A percentile compares a stretch with the other conserved stretches of the same genome.
These are phyloP conservation scores for Pleurotus tuoliensis DNA, from an alignment of 768 basidiomycete species.

Conservation along the genomic window DNA sequence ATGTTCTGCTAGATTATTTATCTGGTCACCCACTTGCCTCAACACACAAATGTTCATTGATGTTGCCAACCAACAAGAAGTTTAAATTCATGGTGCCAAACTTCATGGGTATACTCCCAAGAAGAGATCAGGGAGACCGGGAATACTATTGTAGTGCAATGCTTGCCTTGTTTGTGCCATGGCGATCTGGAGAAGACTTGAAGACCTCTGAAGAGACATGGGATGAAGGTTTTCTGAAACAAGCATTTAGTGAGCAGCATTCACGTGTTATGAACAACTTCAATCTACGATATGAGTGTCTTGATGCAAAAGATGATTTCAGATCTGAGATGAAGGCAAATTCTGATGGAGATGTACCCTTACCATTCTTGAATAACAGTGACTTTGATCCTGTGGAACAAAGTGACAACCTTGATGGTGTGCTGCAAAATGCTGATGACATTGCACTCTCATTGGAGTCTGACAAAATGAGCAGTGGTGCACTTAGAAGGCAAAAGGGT, in stretches of 20 bases:
- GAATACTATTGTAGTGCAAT: slow-evolving; percentile 30
- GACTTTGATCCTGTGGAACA: background rate
- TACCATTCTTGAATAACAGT: background rate
- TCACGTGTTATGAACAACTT: slow-evolving; percentile 18
- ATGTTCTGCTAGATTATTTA: background rate
- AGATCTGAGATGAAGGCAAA: slow-evolving; percentile 9
- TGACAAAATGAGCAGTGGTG: background rate
- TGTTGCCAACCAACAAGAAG: background rate
- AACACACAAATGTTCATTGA: background rate
- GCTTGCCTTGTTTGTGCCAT: slow-evolving; percentile 30
- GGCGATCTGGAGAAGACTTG: slow-evolving; percentile 24
- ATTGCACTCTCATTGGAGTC: background rate
- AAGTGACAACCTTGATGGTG: background rate
- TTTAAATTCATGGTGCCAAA: slow-evolving; percentile 16
- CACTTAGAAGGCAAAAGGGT: background rate
- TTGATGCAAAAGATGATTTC: slow-evolving; percentile 23
- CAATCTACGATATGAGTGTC: slow-evolving; percentile 23
- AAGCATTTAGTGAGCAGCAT: slow-evolving; percentile 11
- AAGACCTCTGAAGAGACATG: slow-evolving; percentile 16
- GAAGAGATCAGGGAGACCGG: slow-evolving; percentile 25
- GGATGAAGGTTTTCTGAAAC: slow-evolving; percentile 17
- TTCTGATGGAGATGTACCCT: background rate
- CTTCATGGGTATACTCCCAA: slow-evolving; percentile 25
- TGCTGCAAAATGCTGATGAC: background rate
- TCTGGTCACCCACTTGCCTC: background rate